These are phyloP conservation scores for Tolypocladium tropicale DNA, from an alignment of 2,329 filamentous ascomycete genomes.

Conservation along the genomic window DNA sequence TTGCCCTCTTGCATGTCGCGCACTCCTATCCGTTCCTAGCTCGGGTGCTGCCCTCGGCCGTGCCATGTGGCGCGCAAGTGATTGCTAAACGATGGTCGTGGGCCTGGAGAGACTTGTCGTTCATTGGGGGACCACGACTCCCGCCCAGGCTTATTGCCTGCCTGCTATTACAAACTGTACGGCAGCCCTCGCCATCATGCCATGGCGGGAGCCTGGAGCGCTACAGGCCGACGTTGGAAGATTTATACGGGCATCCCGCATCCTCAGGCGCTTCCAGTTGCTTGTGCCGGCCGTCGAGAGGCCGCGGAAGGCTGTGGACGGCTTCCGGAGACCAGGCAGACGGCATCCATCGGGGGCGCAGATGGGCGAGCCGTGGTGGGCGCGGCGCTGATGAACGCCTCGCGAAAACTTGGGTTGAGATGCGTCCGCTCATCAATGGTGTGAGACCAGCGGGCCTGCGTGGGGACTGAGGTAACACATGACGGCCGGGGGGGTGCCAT, in stretches of 20 bases:
- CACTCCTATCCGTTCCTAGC: background rate
- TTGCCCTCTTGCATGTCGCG: background rate
- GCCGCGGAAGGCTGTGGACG: background rate
- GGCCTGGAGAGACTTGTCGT: background rate
- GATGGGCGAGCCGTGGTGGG: background rate
- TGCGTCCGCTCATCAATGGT: constrained; percentile 27
- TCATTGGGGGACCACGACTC: background rate
- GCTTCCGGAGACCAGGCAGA: background rate
- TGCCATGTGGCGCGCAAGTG: background rate
- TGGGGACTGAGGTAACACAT: constrained; percentile 24
- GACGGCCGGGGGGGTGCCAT: constrained; percentile 17
- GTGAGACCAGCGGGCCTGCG: constrained; percentile 26
- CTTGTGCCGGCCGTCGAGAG: background rate
- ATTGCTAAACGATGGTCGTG: background rate
- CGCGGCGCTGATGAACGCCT: constrained; percentile 17
- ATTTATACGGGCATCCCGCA: background rate
- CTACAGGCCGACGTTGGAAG: background rate
- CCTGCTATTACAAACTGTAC: background rate
- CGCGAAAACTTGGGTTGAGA: constrained; percentile 24
- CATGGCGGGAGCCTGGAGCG: background rate
- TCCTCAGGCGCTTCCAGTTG: background rate
- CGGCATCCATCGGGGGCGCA: background rate
- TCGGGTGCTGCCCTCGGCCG: background rate
- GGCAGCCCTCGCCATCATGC: background rate
- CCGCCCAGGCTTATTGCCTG: background rate